Evolutionary conservation across 306 rosid genomes (phyloP).

Genomic region (Potentilla sterilis): DNA sequence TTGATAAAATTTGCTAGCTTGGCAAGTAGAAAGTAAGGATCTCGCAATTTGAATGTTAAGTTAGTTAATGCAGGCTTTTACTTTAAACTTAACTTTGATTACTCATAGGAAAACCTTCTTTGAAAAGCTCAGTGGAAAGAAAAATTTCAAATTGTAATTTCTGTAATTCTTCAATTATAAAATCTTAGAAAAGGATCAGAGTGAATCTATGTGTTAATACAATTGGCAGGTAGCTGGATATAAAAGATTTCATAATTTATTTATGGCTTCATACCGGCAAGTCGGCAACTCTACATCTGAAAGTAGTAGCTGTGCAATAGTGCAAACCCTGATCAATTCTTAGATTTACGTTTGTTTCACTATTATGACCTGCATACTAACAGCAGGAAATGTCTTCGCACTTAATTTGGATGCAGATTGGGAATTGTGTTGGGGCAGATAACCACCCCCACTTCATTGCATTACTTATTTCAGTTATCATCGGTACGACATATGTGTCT

Average conservation of each 20-base stretch:
- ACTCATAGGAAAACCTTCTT: not conserved
- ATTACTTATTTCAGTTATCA: constrained; percentile 80
- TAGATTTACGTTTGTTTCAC: not conserved
- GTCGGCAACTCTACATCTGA: not conserved
- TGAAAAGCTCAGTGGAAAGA: not conserved
- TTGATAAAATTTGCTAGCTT: not conserved
- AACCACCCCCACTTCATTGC: constrained; percentile 76
- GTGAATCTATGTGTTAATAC: not conserved
- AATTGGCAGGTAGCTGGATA: not conserved
- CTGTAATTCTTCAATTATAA: not conserved
- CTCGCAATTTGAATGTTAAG: not conserved
- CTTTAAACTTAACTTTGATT: not conserved
- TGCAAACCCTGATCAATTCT: not conserved
- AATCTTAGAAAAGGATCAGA: not conserved
- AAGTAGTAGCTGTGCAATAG: not conserved
- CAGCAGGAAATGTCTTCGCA: constrained; percentile 9
- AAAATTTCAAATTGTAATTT: not conserved
- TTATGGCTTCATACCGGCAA: not conserved
- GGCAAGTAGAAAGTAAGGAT: not conserved
- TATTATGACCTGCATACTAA: constrained; percentile 18
- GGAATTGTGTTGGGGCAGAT: constrained; percentile 96
- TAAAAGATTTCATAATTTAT: not conserved
- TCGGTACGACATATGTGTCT: constrained; percentile 62
- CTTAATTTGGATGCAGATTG: constrained; percentile 64
- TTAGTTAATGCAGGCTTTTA: not conserved